These are phyloP conservation scores for Aspergillus sp. DNA, from an alignment of 2,329 filamentous ascomycete genomes.

Conservation along the genomic window DNA sequence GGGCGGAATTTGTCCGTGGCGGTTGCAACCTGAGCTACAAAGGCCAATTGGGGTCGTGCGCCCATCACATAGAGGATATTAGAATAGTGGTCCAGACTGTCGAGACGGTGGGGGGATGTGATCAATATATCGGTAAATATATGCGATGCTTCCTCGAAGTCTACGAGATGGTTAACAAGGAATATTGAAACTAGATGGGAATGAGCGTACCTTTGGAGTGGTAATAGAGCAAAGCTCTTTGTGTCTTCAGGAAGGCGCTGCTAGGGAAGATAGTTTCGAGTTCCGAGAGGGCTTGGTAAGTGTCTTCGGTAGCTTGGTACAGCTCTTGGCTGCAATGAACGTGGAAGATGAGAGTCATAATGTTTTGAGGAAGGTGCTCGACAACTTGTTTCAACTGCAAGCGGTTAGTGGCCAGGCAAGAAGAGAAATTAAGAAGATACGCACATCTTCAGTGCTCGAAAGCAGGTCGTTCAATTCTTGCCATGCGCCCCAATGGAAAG, in stretches of 20 bases:
- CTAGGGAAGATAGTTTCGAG: constrained; percentile 81
- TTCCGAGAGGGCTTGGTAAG: constrained; percentile 73
- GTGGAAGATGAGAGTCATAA: constrained; percentile 93
- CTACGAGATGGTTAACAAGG: constrained; percentile 30
- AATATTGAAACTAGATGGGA: not conserved
- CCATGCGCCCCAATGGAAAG: constrained; percentile 98
- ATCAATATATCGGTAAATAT: constrained; percentile 67
- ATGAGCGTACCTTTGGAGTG: constrained; percentile 65
- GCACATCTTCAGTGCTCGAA: constrained; percentile 75
- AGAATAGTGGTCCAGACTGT: constrained; percentile 91
- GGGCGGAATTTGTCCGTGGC: constrained; percentile 93
- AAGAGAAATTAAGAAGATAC: constrained; percentile 30
- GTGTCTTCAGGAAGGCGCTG: constrained; percentile 86
- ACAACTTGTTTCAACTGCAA: constrained; percentile 68
- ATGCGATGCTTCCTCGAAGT: constrained; percentile 63
- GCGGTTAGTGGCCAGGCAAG: constrained; percentile 18
- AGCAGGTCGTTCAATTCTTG: constrained; percentile 83
- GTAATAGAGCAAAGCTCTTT: constrained; percentile 83
- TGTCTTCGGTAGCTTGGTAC: constrained; percentile 76
- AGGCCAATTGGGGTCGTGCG: constrained; percentile 82
- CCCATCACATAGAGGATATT: constrained; percentile 96
- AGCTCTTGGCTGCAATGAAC: constrained; percentile 88
- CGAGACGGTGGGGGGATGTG: constrained; percentile 70
- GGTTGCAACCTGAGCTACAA: constrained; percentile 86
- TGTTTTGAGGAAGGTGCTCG: constrained; percentile 76